Evolutionary conservation across 2,329 filamentous ascomycete species (phyloP).

Genomic region (Dissoconium aciculare): DNA sequence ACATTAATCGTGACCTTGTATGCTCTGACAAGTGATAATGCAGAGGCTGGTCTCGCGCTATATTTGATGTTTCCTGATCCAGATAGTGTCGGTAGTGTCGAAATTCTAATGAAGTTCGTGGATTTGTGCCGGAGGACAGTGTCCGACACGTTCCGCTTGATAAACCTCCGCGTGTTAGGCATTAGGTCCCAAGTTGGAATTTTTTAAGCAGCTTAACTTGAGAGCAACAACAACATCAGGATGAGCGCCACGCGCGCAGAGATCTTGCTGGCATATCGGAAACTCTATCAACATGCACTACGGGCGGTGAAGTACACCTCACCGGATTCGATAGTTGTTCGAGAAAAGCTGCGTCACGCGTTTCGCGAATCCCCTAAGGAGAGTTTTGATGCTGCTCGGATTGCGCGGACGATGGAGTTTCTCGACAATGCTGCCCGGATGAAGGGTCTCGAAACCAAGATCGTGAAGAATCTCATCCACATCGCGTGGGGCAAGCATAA

Average conservation of each 20-base stretch:
- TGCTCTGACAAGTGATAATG: too few species aligned
- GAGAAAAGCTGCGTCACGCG: conserved; percentile 38
- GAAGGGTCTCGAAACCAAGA: conserved; percentile 54
- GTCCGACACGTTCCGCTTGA: too few species aligned
- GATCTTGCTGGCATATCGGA: conserved; percentile 40
- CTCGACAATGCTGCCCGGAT: conserved; percentile 48
- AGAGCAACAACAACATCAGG: too few species aligned
- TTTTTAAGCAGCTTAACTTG: too few species aligned
- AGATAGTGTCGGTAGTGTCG: too few species aligned
- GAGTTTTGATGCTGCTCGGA: conserved; percentile 35
- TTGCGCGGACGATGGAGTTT: conserved; percentile 56
- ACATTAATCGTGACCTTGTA: too few species aligned
- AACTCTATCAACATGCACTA: conserved; percentile 51
- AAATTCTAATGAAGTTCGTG: too few species aligned
- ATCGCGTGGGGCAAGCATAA: conserved; percentile 31
- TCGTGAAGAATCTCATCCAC: conserved; percentile 53
- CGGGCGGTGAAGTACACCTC: conserved; percentile 56
- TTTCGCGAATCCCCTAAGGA: conserved; percentile 39
- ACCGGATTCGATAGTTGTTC: conserved; percentile 49
- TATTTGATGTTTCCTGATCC: too few species aligned
- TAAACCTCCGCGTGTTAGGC: too few species aligned
- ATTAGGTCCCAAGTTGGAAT: too few species aligned
- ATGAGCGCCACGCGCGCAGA: conserved; percentile 8
- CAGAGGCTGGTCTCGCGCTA: too few species aligned
- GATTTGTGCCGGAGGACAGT: too few species aligned